Conservation (phyloP, 2,329 filamentous ascomycete species). For the Penicillium sp. region DNA sequence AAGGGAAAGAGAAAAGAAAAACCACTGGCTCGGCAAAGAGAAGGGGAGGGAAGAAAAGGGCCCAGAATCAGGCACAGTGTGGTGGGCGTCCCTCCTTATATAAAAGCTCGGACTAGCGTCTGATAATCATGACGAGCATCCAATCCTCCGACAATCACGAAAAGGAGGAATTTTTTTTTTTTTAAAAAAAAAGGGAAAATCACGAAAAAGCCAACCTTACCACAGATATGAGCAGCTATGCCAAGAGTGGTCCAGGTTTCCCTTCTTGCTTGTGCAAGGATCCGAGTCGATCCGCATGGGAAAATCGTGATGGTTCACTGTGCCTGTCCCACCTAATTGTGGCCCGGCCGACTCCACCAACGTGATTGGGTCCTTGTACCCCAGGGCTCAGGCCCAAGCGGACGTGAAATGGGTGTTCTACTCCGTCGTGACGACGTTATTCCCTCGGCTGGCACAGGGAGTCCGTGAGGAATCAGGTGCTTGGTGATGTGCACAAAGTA, state of each 20-base stretch:
- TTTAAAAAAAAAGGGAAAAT: constrained; percentile 2
- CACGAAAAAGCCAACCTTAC: constrained; percentile 2
- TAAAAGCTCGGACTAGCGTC: constrained; percentile 30
- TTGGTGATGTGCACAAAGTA: not conserved
- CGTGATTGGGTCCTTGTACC: constrained; percentile 18
- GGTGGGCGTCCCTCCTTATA: constrained; percentile 27
- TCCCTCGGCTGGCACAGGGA: not conserved
- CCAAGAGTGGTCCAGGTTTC: constrained; percentile 20
- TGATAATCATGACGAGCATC: constrained; percentile 29
- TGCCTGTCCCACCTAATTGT: constrained; percentile 35
- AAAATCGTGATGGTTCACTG: constrained; percentile 28
- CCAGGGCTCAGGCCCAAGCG: constrained; percentile 9
- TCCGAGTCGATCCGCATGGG: constrained; percentile 33
- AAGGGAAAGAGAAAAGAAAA: not conserved
- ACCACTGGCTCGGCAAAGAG: not conserved
- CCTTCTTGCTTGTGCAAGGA: constrained; percentile 26
- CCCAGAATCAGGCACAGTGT: constrained; percentile 12
- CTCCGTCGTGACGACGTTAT: not conserved
- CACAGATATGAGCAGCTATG: constrained; percentile 7
- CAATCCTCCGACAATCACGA: constrained; percentile 19
- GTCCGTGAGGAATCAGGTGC: not conserved
- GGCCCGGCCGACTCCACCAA: constrained; percentile 25
- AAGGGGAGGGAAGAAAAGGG: constrained; percentile 8
- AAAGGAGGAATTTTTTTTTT: not conserved
- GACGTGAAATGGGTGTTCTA: not conserved